A percentile compares a stretch with the other conserved stretches of the same genome.
phyloP scores from a whole-genome alignment of 2,329 filamentous ascomycete genomes.

The Arachnomyces sp. region DNA sequence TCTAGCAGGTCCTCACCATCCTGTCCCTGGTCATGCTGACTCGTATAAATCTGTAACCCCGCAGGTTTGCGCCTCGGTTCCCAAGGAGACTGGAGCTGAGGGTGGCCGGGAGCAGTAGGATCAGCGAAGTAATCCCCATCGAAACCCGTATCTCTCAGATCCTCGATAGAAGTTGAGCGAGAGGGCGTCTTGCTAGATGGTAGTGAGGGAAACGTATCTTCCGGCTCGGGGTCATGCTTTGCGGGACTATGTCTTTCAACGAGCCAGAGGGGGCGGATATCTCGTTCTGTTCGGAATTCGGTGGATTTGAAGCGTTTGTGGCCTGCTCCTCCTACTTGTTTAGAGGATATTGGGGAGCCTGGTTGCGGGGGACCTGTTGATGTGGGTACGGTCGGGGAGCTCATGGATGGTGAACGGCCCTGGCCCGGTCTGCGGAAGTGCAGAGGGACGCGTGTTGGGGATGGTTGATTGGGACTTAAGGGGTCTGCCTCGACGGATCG shows the following conservation, averaged over 20 bases:
- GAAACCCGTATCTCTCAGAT: slow-evolving; percentile 20
- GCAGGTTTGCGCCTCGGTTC: slow-evolving; percentile 19
- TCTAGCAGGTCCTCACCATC: slow-evolving; percentile 44
- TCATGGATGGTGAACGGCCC: slow-evolving; percentile 34
- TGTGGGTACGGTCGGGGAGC: slow-evolving; percentile 13
- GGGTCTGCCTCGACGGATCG: slow-evolving; percentile 18
- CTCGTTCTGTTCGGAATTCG: slow-evolving; percentile 48
- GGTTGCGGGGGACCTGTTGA: slow-evolving; percentile 27
- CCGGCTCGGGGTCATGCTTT: slow-evolving; percentile 32
- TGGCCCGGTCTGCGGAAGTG: slow-evolving; percentile 46
- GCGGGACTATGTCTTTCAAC: slow-evolving; percentile 54
- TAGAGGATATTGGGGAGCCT: slow-evolving; percentile 36
- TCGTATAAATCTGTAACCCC: slow-evolving; percentile 27
- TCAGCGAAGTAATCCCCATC: slow-evolving; percentile 12
- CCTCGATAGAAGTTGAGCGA: slow-evolving; percentile 38
- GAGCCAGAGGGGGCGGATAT: slow-evolving; percentile 75
- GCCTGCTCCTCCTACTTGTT: too few relatives aligned
- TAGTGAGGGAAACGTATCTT: slow-evolving; percentile 41
- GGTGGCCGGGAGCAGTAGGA: background rate
- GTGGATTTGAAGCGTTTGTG: slow-evolving; percentile 42
- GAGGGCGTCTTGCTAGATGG: slow-evolving; percentile 45
- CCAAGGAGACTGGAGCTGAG: slow-evolving; percentile 13
- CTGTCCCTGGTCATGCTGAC: slow-evolving; percentile 19
- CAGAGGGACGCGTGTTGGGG: slow-evolving; percentile 49
- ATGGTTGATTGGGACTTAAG: slow-evolving; percentile 25